phyloP scores from a whole-genome alignment of 2,329 filamentous ascomycete species.

The Pseudogymnoascus sp. region DNA sequence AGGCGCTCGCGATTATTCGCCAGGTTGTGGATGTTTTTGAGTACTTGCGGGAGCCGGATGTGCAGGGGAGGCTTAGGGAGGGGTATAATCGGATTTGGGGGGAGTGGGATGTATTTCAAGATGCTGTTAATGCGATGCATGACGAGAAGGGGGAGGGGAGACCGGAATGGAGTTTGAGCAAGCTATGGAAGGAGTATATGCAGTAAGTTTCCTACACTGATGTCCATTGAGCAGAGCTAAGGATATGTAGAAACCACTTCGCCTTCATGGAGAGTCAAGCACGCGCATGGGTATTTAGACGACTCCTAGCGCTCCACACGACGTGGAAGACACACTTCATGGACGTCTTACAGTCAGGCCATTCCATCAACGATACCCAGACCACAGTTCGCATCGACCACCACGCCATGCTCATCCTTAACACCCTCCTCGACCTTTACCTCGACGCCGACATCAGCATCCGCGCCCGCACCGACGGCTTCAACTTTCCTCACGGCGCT shows the following conservation, averaged over 20 bases:
- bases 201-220: slow-evolving; percentile 9
- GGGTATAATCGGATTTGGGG: slow-evolving; percentile 18
- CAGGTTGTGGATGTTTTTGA: slow-evolving; percentile 20
- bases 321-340: slow-evolving; percentile 18
- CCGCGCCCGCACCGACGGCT: slow-evolving; percentile 16
- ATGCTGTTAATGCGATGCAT: slow-evolving; percentile 15
- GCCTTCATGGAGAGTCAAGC: slow-evolving; percentile 17
- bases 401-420: slow-evolving; percentile 18
- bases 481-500: slow-evolving; percentile 13
- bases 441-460: slow-evolving; percentile 16
- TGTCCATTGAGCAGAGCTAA: not conserved
- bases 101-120: slow-evolving; percentile 21
- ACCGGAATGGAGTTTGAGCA: slow-evolving; percentile 16
- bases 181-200: slow-evolving; percentile 20
- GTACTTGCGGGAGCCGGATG: slow-evolving; percentile 14
- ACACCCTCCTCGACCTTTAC: slow-evolving; percentile 20
- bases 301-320: slow-evolving; percentile 16
- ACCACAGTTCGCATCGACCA: slow-evolving; percentile 19
- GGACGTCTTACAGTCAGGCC: slow-evolving; percentile 11
- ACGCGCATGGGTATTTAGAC: slow-evolving; percentile 15
- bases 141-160: slow-evolving; percentile 12
- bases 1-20: slow-evolving; percentile 19
- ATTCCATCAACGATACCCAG: slow-evolving; percentile 15
- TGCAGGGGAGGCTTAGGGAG: slow-evolving; percentile 18
- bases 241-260: slow-evolving; percentile 13